Conservation (phyloP, 2,329 filamentous ascomycete species). For the Fusarium subglutinans region DNA sequence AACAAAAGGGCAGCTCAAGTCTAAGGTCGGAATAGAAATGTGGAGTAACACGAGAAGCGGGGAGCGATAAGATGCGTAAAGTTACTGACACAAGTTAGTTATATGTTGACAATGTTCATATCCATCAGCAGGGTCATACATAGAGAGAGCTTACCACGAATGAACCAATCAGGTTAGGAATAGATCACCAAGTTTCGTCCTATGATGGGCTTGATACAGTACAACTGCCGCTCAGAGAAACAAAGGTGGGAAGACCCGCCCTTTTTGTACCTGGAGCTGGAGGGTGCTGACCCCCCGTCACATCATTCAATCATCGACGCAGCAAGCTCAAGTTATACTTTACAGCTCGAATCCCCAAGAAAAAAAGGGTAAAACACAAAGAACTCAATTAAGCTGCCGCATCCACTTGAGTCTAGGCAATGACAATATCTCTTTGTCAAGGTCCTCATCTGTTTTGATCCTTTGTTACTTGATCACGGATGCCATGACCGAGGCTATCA, state of each 20-base stretch:
- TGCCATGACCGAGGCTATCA: conserved; percentile 27
- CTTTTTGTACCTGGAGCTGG: conserved; percentile 44
- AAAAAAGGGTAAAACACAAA: not conserved
- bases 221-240: conserved; percentile 35
- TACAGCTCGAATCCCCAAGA: not conserved
- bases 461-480: conserved; percentile 3
- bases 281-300: conserved; percentile 12
- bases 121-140: not conserved
- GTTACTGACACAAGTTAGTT: not conserved
- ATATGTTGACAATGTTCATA: not conserved
- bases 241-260: conserved; percentile 44
- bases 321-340: not conserved
- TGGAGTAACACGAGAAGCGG: conserved; percentile 30
- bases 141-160: conserved; percentile 19
- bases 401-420: not conserved
- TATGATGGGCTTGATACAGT: conserved; percentile 34
- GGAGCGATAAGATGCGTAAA: not conserved
- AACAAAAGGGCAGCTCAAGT: not conserved
- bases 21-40: not conserved
- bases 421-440: not conserved
- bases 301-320: conserved; percentile 33
- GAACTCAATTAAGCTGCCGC: not conserved
- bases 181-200: conserved; percentile 23
- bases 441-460: not conserved
- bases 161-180: conserved; percentile 22